Conservation (phyloP, 495 filamentous ascomycete species). For the Aspergillus asperescens region DNA sequence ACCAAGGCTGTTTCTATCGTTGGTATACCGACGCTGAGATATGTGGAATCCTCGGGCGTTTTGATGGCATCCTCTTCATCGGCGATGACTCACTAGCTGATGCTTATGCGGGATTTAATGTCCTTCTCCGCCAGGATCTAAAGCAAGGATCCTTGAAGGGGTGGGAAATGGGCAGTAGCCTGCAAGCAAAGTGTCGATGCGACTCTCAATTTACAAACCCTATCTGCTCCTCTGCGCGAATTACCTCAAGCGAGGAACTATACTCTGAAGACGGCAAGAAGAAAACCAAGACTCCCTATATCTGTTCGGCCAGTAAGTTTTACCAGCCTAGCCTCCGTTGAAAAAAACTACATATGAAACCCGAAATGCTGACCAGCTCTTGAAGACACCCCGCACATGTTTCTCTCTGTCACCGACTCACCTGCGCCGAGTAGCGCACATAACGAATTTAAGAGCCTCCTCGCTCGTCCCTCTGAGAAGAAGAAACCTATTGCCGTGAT, state of each 20-base stretch:
- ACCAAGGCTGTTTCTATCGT: constrained; percentile 39
- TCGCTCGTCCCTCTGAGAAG: constrained; percentile 13
- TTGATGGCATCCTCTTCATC: constrained; percentile 42
- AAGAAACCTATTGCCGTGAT: constrained; percentile 45
- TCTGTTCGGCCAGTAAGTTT: constrained; percentile 22
- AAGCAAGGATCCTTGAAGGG: constrained; percentile 38
- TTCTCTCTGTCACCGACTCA: constrained; percentile 30
- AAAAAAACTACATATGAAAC: neutral
- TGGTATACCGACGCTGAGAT: constrained; percentile 44
- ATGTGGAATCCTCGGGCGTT: constrained; percentile 47
- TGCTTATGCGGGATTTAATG: constrained; percentile 46
- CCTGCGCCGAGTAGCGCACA: constrained; percentile 26
- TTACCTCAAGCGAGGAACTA: constrained; percentile 34
- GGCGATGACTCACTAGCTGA: constrained; percentile 41
- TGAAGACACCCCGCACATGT: constrained; percentile 38
- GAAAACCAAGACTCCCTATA: constrained; percentile 15
- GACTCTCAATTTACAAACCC: constrained; percentile 38
- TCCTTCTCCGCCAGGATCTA: constrained; percentile 43
- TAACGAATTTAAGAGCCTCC: constrained; percentile 24
- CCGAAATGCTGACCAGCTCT: constrained; percentile 1
- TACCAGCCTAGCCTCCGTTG: neutral
- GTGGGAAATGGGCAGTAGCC: constrained; percentile 33
- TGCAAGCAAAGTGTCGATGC: constrained; percentile 34
- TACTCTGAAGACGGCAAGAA: constrained; percentile 12
- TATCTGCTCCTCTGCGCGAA: constrained; percentile 28